Percentiles rank a stretch among this genome's conserved stretches.
These are phyloP conservation scores for Neoboletus brunneissimus DNA, from an alignment of 768 basidiomycete genomes.

Conservation along the genomic window DNA sequence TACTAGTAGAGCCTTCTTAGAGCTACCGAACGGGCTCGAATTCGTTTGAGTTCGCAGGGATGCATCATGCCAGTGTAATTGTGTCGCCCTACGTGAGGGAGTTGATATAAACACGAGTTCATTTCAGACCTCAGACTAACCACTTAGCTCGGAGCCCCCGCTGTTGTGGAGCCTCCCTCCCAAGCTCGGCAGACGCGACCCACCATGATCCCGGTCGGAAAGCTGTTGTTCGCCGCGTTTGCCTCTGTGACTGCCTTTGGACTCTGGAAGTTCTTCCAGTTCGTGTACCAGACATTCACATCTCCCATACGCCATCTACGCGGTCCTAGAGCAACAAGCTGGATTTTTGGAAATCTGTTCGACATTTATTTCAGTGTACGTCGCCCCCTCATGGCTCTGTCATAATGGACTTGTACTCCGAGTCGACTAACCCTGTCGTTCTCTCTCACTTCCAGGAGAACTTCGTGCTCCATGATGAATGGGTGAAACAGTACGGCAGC, in stretches of 20 bases:
- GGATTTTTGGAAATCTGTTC: slow-evolving; percentile 49
- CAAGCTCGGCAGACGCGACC: too few species aligned
- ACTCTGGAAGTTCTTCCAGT: slow-evolving; percentile 8
- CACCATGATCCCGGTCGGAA: slow-evolving; percentile 7
- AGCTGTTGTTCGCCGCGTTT: neutral
- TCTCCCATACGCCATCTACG: slow-evolving; percentile 49
- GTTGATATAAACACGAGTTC: too few species aligned
- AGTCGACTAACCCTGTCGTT: too few species aligned
- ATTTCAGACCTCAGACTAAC: too few species aligned
- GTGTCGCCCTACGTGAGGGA: too few species aligned
- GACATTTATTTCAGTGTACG: slow-evolving; percentile 44
- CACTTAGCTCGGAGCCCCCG: too few species aligned
- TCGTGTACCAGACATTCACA: slow-evolving; percentile 34
- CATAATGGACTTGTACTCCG: neutral
- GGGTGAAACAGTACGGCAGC: slow-evolving; percentile 12
- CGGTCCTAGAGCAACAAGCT: slow-evolving; percentile 41
- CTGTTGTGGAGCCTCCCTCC: too few species aligned
- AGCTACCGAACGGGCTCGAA: too few species aligned
- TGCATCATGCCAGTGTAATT: too few species aligned
- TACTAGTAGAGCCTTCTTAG: too few species aligned
- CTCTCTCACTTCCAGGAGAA: slow-evolving; percentile 1
- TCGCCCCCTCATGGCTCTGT: neutral
- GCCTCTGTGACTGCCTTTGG: neutral
- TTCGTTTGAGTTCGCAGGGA: too few species aligned
- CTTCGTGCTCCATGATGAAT: slow-evolving; percentile 10